These are phyloP conservation scores for Candida railenensis DNA, from an alignment of 805 yeast species.

Conservation along the genomic window DNA sequence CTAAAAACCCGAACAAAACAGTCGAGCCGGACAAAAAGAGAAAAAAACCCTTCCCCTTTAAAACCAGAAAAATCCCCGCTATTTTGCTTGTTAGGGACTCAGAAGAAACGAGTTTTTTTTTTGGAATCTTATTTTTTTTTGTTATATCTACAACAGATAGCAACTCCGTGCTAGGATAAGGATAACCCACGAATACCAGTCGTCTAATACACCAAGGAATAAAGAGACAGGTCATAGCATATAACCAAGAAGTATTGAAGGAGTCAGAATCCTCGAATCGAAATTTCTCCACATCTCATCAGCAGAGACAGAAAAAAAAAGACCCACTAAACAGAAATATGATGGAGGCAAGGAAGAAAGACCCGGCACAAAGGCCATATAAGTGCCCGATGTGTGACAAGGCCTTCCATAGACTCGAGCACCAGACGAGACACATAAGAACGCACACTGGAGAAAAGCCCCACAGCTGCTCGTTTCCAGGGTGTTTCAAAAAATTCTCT, in stretches of 20 bases:
- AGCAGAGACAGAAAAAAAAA: not conserved
- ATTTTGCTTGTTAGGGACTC: too few species aligned
- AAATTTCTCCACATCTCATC: slow-evolving; percentile 1
- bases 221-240: too few species aligned
- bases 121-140: not conserved
- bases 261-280: too few species aligned
- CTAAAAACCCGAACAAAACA: not conserved
- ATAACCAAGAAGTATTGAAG: too few species aligned
- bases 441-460: slow-evolving; percentile 85
- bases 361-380: slow-evolving; percentile 50
- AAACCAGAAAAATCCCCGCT: not conserved
- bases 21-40: not conserved
- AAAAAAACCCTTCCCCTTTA: not conserved
- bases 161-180: too few species aligned
- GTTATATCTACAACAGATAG: too few species aligned
- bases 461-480: slow-evolving; percentile 70
- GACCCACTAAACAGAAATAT: not conserved
- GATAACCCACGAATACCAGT: too few species aligned
- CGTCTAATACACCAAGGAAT: too few species aligned
- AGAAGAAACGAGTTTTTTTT: too few species aligned
- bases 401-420: slow-evolving; percentile 74
- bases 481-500: slow-evolving; percentile 66
- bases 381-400: slow-evolving; percentile 73
- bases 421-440: slow-evolving; percentile 75
- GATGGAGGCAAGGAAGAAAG: slow-evolving; percentile 15